phyloP scores from a whole-genome alignment of 1,284 basidiomycete species.

The Phylloboletellus chloephorus region DNA sequence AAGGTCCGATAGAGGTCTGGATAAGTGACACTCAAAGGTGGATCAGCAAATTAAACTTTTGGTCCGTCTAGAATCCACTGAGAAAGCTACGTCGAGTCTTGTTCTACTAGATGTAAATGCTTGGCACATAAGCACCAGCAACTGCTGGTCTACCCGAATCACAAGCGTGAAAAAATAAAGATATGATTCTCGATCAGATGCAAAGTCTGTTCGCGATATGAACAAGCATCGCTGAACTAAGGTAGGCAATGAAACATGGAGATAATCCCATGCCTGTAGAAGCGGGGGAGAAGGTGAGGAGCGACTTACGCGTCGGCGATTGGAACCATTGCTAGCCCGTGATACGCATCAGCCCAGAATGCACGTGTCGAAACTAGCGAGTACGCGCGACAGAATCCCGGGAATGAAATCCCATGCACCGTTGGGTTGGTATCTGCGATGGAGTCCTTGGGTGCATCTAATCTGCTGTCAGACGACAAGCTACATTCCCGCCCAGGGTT shows the following conservation, averaged over 20 bases:
- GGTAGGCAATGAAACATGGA: conserved; percentile 14
- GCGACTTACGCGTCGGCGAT: conserved; percentile 76
- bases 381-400: conserved; percentile 66
- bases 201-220: conserved; percentile 13
- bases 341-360: conserved; percentile 83
- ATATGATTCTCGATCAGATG: conserved; percentile 20
- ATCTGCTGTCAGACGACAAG: background rate
- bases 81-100: no score
- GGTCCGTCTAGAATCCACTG: no score
- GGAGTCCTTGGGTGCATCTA: conserved; percentile 1
- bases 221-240: conserved; percentile 10
- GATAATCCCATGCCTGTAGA: conserved; percentile 7
- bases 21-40: no score
- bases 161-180: conserved; percentile 13
- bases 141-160: conserved; percentile 6
- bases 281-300: conserved; percentile 1
- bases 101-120: background rate
- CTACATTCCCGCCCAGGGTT: conserved; percentile 7
- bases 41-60: no score
- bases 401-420: conserved; percentile 31
- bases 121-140: background rate
- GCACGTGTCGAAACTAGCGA: conserved; percentile 81
- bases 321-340: conserved; percentile 83
- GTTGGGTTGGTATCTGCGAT: conserved; percentile 6
- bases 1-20: no score